Evolutionary conservation across 331 rosid genomes (phyloP), one percentile per base, ranked within the genome.

Genomic region (Saraca asoca): DNA sequence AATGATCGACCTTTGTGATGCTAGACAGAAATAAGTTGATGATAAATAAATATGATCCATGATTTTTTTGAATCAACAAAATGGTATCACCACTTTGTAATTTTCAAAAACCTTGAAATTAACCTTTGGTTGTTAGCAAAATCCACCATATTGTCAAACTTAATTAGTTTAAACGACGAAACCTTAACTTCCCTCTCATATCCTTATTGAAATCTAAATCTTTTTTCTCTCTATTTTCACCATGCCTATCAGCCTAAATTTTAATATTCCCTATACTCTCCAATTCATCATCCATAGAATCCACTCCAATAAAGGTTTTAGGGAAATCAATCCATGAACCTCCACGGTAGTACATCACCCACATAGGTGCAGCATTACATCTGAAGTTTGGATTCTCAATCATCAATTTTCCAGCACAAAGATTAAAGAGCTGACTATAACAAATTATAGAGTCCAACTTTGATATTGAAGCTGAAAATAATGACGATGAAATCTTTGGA

Each of bases 271-370:
- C 31, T 1, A 3, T 1, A 24, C 2, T 24, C 3, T 24, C 31
- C 3, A 3, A 24, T 24, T 24, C 31, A 24, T 24, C 31, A 1
- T 24, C 3, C 31, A 24, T 24, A 24, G 3, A 24, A 1, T 24
- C 31, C 31, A 1, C 31, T 3, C 31, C 31, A 24, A 24, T 3
- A 24, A 24, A 24, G 3, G 31, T 1, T 24, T 24, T 24, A 24
- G 31, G 31, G 34, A 76, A 83, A 68, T 88, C 84, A 37, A 66
- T 42, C 95, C 91, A 88, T 6, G 63, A 60, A 4, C 67, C 78
- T 16, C 31, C 38, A 37, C 14, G 68, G 77, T 72, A 85, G 19
- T 75, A 88, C 3, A 24, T 24, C 31, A 24, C 95, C 52, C 86
- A 79, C 2, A 4, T 34, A 9, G 91, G 91, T 0, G 58, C 12